Conservation (phyloP, 2,329 filamentous ascomycete genomes). For the Ophiostoma ulmi region DNA sequence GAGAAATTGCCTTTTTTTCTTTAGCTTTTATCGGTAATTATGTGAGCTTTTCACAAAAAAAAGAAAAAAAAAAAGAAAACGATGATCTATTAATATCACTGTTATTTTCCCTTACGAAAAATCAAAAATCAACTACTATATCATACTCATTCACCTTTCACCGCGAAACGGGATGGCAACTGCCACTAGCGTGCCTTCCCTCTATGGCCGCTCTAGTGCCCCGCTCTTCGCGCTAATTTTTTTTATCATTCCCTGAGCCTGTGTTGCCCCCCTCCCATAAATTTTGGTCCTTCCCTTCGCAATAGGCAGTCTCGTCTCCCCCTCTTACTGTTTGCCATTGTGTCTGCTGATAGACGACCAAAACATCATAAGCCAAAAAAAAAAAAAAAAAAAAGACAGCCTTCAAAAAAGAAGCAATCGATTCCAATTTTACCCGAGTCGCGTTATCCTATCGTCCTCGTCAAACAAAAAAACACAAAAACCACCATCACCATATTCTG, state of each 20-base stretch:
- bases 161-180: constrained; percentile 5
- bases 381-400: constrained; percentile 4
- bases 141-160: background rate
- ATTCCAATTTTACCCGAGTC: background rate
- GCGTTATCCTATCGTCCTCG: background rate
- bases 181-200: constrained; percentile 16
- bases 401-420: background rate
- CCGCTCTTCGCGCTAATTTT: constrained; percentile 27
- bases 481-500: background rate
- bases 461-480: background rate
- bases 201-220: constrained; percentile 22
- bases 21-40: no score
- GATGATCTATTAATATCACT: background rate
- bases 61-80: background rate
- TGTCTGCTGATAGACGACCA: constrained; percentile 5
- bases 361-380: constrained; percentile 6
- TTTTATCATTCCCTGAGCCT: constrained; percentile 13
- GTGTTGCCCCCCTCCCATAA: constrained; percentile 17
- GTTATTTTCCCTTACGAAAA: background rate
- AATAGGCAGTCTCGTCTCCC: background rate
- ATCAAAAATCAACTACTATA: background rate
- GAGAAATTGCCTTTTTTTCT: background rate
- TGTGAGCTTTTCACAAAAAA: background rate
- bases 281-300: constrained; percentile 18
- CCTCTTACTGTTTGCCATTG: constrained; percentile 1